phyloP scores from a whole-genome alignment of 176 grass and related monocot species.

The Triticum urartu region DNA sequence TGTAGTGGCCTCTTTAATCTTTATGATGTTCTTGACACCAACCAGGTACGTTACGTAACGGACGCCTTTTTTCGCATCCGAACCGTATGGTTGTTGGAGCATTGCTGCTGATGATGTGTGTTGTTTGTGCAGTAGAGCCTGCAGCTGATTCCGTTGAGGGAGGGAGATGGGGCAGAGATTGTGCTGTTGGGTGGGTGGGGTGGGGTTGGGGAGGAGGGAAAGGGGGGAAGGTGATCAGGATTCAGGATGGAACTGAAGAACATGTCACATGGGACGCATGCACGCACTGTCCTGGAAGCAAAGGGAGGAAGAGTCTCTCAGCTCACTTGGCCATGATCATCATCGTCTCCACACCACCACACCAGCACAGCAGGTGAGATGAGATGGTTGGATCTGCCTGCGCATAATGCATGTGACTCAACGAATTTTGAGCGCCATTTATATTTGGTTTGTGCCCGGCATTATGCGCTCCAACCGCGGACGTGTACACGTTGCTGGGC shows the following conservation, averaged over 20 bases:
- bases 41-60: slow-evolving; percentile 38
- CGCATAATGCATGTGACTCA: slow-evolving; percentile 55
- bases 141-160: slow-evolving; percentile 13
- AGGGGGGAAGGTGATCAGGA: background rate
- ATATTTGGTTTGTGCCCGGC: slow-evolving; percentile 7
- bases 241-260: slow-evolving; percentile 35
- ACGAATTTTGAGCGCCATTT: slow-evolving; percentile 48
- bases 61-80: background rate
- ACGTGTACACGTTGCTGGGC: background rate
- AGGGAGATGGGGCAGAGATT: slow-evolving; percentile 16
- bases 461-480: background rate
- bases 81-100: slow-evolving; percentile 39
- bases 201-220: slow-evolving; percentile 21
- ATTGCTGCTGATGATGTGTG: slow-evolving; percentile 12
- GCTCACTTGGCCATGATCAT: slow-evolving; percentile 4
- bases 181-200: slow-evolving; percentile 46
- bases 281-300: slow-evolving; percentile 35
- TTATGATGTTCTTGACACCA: slow-evolving; percentile 41
- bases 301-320: slow-evolving; percentile 11
- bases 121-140: slow-evolving; percentile 2
- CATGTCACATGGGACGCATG: slow-evolving; percentile 59
- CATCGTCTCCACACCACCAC: slow-evolving; percentile 11
- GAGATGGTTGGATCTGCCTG: slow-evolving; percentile 37
- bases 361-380: slow-evolving; percentile 27
- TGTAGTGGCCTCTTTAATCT: slow-evolving; percentile 27